phyloP scores from a whole-genome alignment of 2,329 filamentous ascomycete species.

The Cordyceps javanica region DNA sequence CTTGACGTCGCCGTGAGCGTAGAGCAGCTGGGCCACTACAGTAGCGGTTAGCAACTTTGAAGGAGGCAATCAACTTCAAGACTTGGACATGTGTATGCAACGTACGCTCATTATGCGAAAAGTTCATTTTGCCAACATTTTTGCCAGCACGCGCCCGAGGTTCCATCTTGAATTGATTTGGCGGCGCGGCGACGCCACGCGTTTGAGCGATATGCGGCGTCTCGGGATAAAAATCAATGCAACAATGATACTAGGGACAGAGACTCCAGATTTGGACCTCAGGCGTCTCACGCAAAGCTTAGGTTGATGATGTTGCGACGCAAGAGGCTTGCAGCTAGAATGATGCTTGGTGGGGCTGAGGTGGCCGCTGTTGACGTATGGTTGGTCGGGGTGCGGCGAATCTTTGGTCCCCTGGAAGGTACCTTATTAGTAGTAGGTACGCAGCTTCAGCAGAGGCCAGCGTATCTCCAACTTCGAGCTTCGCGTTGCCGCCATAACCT shows the following conservation, averaged over 20 bases:
- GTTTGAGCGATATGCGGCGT: neutral
- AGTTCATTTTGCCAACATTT: conserved; percentile 80
- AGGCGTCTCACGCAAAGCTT: neutral
- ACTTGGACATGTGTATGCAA: conserved; percentile 13
- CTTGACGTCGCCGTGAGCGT: conserved; percentile 71
- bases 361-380: conserved; percentile 3
- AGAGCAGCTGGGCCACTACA: conserved; percentile 66
- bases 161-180: conserved; percentile 47
- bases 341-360: neutral
- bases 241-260: neutral
- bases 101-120: conserved; percentile 64
- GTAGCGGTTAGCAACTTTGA: neutral
- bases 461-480: neutral
- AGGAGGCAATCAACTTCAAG: neutral
- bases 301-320: neutral
- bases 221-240: neutral
- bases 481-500: neutral
- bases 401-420: conserved; percentile 27
- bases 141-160: conserved; percentile 70
- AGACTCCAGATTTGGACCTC: neutral
- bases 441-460: conserved; percentile 9
- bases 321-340: neutral
- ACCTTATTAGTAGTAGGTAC: conserved; percentile 1
- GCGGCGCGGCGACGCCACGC: neutral
- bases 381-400: conserved; percentile 26